Percentiles rank a stretch among this genome's conserved stretches.
Conservation (phyloP, 2,329 filamentous ascomycete genomes). For the Acrocalymma vagum region DNA sequence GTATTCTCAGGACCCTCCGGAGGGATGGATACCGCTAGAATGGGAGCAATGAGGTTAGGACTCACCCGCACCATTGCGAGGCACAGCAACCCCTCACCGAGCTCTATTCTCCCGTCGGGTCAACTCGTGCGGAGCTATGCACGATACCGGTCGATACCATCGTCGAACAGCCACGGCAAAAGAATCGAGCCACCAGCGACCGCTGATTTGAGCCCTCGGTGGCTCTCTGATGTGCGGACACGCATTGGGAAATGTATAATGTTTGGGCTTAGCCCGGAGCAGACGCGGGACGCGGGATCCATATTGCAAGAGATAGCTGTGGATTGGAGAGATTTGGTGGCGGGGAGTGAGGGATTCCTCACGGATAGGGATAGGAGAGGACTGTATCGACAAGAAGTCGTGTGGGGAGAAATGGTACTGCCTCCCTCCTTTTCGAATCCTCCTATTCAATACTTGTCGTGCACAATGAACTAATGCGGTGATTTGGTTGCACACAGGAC, state of each 20-base stretch:
- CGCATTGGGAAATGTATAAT: conserved; percentile 78
- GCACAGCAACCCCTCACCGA: conserved; percentile 11
- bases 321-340: conserved; percentile 77
- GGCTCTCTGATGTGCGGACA: conserved; percentile 73
- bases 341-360: conserved; percentile 79
- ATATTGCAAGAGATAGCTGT: conserved; percentile 68
- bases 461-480: conserved; percentile 34
- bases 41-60: too few species aligned
- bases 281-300: conserved; percentile 65
- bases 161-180: too few species aligned
- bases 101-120: conserved; percentile 3
- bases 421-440: not conserved
- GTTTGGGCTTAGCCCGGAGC: conserved; percentile 71
- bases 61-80: too few species aligned
- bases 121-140: conserved; percentile 12
- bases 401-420: conserved; percentile 85
- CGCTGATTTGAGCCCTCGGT: conserved; percentile 61
- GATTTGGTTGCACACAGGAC: conserved; percentile 48
- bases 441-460: conserved; percentile 11
- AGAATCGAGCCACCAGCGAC: conserved; percentile 29
- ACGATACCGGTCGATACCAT: conserved; percentile 20
- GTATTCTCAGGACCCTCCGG: too few species aligned
- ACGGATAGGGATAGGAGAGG: conserved; percentile 69
- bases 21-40: too few species aligned
- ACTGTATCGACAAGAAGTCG: conserved; percentile 72